Base-by-base conservation (phyloP, 1,139 yeast species). In the Candida anutae region DNA sequence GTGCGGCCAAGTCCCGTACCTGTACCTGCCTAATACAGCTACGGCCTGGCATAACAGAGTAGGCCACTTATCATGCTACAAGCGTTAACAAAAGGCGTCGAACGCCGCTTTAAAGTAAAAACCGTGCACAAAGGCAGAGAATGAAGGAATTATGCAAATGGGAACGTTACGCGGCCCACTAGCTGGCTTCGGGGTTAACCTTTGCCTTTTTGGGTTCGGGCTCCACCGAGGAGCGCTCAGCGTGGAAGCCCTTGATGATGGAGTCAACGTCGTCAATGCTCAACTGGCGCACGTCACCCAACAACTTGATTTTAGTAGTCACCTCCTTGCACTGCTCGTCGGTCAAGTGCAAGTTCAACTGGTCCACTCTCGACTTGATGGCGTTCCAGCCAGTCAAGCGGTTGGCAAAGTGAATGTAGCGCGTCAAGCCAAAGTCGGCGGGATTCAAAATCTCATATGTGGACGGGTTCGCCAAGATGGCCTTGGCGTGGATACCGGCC, bases 401-500 rank as follows among this genome's bases (percentile, higher is more conserved):
- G 53, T 70, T 70, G 36, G 77, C 77, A 42, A 71, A 71, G 46
- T 71, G 77, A 37, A 71, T 70, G 44, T 71, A 71, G 45, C 77
- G 58, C 11, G 74, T 62, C 37, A 71, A 58, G 23, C 77, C 77
- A 36, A 71, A 71, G 49, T 71, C 77, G 12, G 61, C 50, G n/a
- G 77, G 77, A 35, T 63, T 64, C 42, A 71, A 56, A 42, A 71
- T 71, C 50, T 71, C 77, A 47, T 71, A 71, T 6, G 77, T 71
- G 10, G 77, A 67, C 13, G 77, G 77, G 46, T 71, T 70, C 31
- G 77, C 77, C 41, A 71, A 60, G 27, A 71, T 71, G 26, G 77
- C 77, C 49, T 71, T 69, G 31, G 77, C 77, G 44, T 71, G 77
- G 42, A 72, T 69, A 43, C 77, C 77, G 20, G 77, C 77, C 52